Evolutionary conservation across 441 rosid genomes (phyloP).

Genomic region (Sinapis alba): DNA sequence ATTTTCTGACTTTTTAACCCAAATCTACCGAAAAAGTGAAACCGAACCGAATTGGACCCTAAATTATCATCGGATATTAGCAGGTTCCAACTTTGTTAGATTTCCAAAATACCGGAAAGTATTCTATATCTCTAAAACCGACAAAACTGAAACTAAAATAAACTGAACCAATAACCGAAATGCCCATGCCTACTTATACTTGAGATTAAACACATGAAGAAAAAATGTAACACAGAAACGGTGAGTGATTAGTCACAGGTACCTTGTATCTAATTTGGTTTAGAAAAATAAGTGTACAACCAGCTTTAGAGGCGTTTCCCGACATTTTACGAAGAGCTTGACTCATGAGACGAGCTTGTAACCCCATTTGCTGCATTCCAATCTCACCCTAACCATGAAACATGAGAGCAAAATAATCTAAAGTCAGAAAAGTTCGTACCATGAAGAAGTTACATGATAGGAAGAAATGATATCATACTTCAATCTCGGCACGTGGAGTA

Average conservation of each 20-base stretch:
- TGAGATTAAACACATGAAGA: background rate
- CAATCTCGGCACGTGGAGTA: constrained; percentile 98
- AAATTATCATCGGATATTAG: no score
- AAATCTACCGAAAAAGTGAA: no score
- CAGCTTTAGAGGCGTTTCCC: constrained; percentile 98
- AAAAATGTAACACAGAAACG: background rate
- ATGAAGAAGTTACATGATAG: background rate
- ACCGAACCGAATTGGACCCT: no score
- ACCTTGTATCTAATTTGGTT: constrained; percentile 98
- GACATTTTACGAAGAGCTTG: constrained; percentile 99
- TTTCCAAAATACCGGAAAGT: no score
- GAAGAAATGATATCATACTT: constrained; percentile 50
- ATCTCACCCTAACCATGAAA: constrained; percentile 76
- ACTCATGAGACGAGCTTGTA: constrained; percentile 99
- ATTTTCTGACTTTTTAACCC: no score
- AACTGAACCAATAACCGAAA: no score
- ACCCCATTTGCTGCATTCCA: constrained; percentile 99
- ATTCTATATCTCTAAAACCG: no score
- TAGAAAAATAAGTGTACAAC: constrained; percentile 92
- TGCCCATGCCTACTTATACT: background rate
- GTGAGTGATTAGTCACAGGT: constrained; percentile 14
- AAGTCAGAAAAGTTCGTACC: constrained; percentile 16
- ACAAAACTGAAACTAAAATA: no score
- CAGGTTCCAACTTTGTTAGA: no score
- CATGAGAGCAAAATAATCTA: background rate